A percentile compares a stretch with the other conserved stretches of the same genome.
phyloP scores from a whole-genome alignment of 2,329 filamentous ascomycete genomes.

The Cytospora mali region DNA sequence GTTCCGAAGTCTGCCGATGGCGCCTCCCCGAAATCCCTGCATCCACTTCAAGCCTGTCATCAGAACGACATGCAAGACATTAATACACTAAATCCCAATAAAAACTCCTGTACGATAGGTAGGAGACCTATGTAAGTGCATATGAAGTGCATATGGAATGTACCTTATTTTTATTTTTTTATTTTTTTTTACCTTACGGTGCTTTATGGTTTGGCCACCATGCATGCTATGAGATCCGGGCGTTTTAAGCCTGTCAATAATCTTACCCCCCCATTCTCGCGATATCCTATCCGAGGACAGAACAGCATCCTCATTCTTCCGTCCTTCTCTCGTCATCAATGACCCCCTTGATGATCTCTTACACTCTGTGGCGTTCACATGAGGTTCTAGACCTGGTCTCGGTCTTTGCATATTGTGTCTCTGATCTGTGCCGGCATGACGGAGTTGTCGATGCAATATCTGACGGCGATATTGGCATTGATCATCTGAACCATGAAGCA shows the following conservation, averaged over 20 bases:
- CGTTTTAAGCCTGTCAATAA: not conserved
- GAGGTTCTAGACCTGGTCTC: not conserved
- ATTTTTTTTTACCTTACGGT: not conserved
- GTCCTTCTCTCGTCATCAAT: slow-evolving; percentile 14
- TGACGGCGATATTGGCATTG: not conserved
- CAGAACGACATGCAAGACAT: not conserved
- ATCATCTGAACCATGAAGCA: not conserved
- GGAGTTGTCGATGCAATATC: not conserved
- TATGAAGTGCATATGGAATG: too few species aligned
- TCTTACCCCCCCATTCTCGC: not conserved
- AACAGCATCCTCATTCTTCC: not conserved
- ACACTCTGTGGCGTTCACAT: not conserved
- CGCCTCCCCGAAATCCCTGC: slow-evolving; percentile 4
- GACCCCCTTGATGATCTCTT: not conserved
- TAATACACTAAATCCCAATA: not conserved
- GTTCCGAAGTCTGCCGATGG: slow-evolving; percentile 26
- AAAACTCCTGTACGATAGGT: not conserved
- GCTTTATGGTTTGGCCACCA: not conserved
- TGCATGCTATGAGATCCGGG: not conserved
- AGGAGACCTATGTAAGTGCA: too few species aligned
- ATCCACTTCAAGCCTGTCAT: slow-evolving; percentile 6
- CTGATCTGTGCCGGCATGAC: not conserved
- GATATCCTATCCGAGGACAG: not conserved
- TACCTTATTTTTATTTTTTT: too few species aligned
- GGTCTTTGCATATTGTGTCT: not conserved